Base-by-base conservation (phyloP, 805 yeast species). In the Hanseniaspora taiwanica region DNA sequence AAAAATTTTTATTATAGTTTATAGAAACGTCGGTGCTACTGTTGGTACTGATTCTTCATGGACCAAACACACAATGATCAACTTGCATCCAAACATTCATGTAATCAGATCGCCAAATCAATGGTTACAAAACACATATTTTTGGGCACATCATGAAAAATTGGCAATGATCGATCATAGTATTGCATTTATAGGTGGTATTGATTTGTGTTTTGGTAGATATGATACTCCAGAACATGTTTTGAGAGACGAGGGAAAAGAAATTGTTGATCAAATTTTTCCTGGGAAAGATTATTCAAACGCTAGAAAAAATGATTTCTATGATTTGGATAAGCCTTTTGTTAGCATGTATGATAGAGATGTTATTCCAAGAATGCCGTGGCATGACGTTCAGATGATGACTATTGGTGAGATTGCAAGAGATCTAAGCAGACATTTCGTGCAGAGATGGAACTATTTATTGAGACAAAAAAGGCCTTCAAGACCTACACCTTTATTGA, bases 111-210 rank as follows among this genome's bases (percentile, higher is more conserved):
- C 96, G 1, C 99, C 99, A 4, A 87, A 91, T 50, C 99, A 91
- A 57, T 74, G 91, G 56, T 63, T 84, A 40, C 96, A 91, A 55
- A 83, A 84, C 49, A 89, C 96, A 0, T 81, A 77, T 52, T 93
- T 91, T 56, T 91, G 98, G 98, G 98, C 99, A 0, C 99, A 91
- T 63, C 99, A 91, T 63, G 99, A 91, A 54, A 91, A 91, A 54
- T 59, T 91, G 42, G 76, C 87, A 44, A 72, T 91, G 27, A 66
- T 91, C 43, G 99, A 91, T 59, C 83, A 83, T 48, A 78, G 87
- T 0, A 71, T 86, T 35, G 93, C 93, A 2, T 91, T 89, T 55
- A 64, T 86, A 40, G 99, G 99, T 27, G 99, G 99, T 29, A 78
- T 89, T 48, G 99, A 91, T 60, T 66, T 91, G 42, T 91, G 99